Evolutionary conservation across 176 grass and related monocot genomes (phyloP), one percentile per base, ranked within the genome.

Genomic region (Coix lacrymajobi): DNA sequence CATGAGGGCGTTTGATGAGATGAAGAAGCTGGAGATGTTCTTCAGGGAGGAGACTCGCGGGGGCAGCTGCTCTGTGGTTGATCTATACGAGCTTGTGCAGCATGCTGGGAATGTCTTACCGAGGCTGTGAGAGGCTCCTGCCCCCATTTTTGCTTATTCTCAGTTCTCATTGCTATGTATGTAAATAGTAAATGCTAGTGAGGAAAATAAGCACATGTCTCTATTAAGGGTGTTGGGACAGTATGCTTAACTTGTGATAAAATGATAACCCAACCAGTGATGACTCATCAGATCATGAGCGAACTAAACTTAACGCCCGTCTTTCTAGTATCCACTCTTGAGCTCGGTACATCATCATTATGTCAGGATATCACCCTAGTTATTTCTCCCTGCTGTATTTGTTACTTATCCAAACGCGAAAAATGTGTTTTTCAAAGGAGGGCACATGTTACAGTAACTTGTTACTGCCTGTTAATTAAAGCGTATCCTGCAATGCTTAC

Each of bases 11-110:
- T 98, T 95, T 45, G 96, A 98, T 77, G 96, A 98, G 82, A 62
- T 98, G 85, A 79, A 93, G 87, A 98, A 93, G 83, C 85, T 98
- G 82, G 96, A 98, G 89, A 98, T 95, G 96, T 98, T 98, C 96
- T 98, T 98, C 87, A 86, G 89, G 80, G 92, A 98, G 87, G 92
- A 98, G 87, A 93, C 91, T 29, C 81, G 73, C 19, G 83, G 92
- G 10, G 96, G 96, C 6, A 92, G 77, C 79, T 95, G 91, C 87
- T 98, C 96, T 3, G 85, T 98, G 30, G 88, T 98, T 30, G 92
- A 95, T 63, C 83, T 98, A 20, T 98, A 95, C 13, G 96, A 98
- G 85, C 96, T 98, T 37, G 96, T 98, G 81, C 96, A 95, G 31
- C 96, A 98, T 72, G 92, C 96, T 14, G 96, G 96, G 65, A 98